phyloP scores from a whole-genome alignment of 768 basidiomycete species.

The Hypsizygus marmoreus region DNA sequence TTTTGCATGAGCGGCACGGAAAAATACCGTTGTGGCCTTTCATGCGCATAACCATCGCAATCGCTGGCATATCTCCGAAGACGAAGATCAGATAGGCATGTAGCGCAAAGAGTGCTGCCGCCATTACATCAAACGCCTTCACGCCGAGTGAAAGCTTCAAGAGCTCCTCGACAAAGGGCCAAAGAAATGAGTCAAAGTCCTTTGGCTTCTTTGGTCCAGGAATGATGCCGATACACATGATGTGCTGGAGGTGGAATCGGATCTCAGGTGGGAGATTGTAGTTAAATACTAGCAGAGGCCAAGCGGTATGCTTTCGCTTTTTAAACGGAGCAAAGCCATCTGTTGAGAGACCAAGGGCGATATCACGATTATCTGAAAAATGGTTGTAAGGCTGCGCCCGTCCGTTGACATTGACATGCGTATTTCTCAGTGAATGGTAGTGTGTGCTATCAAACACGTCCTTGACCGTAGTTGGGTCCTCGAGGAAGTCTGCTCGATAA shows the following conservation, averaged over 20 bases:
- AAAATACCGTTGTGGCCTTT: slow-evolving; percentile 38
- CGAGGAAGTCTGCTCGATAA: slow-evolving; percentile 22
- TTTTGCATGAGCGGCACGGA: slow-evolving; percentile 36
- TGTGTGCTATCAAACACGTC: slow-evolving; percentile 37
- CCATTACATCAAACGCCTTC: slow-evolving; percentile 27
- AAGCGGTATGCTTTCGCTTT: slow-evolving; percentile 28
- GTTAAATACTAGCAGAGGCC: slow-evolving; percentile 40
- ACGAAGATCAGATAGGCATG: slow-evolving; percentile 21
- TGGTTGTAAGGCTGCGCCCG: slow-evolving; percentile 21
- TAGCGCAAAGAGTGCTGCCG: slow-evolving; percentile 14
- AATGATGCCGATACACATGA: slow-evolving; percentile 39
- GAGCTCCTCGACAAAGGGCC: slow-evolving; percentile 36
- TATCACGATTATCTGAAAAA: slow-evolving; percentile 37
- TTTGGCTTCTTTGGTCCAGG: slow-evolving; percentile 40
- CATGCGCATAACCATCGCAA: slow-evolving; percentile 28
- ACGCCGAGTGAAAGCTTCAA: slow-evolving; percentile 33
- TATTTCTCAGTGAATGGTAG: slow-evolving; percentile 25
- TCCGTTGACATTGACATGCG: slow-evolving; percentile 28
- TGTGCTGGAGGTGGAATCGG: slow-evolving; percentile 29
- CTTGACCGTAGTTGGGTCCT: not conserved
- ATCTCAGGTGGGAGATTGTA: slow-evolving; percentile 29
- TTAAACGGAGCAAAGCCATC: slow-evolving; percentile 43
- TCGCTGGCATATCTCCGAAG: slow-evolving; percentile 25
- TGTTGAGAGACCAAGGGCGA: slow-evolving; percentile 38
- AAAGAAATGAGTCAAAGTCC: slow-evolving; percentile 39